A percentile compares a stretch with the other conserved stretches of the same genome.
Conservation (phyloP, 768 basidiomycete species). For the Phylloporus sp. region DNA sequence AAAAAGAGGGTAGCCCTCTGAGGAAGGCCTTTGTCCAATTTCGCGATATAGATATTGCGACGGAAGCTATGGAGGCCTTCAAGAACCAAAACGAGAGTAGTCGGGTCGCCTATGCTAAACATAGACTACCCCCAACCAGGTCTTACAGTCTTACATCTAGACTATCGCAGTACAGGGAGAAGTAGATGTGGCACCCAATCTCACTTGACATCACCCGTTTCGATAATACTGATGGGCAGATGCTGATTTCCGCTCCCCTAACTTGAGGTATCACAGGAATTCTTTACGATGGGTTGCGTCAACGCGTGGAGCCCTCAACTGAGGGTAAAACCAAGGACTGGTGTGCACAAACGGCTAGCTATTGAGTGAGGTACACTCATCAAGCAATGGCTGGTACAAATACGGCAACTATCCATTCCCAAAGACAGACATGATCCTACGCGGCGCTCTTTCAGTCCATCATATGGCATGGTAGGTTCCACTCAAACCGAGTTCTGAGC, state of each 20-base stretch:
- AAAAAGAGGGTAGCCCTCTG: constrained; percentile 29
- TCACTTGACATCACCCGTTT: background rate
- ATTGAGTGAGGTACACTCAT: background rate
- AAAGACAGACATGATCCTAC: background rate
- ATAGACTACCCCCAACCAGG: constrained; percentile 4
- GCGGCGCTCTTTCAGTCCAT: background rate
- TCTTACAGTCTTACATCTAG: constrained; percentile 17
- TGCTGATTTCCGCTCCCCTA: background rate
- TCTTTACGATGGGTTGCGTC: background rate
- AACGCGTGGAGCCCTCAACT: background rate
- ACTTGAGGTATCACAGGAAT: background rate
- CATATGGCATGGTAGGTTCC: constrained; percentile 5
- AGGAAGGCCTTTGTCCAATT: constrained; percentile 55
- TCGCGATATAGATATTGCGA: constrained; percentile 40
- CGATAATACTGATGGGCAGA: constrained; percentile 1
- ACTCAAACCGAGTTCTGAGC: constrained; percentile 21
- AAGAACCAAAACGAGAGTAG: constrained; percentile 17
- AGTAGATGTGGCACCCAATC: background rate
- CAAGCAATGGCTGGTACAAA: background rate
- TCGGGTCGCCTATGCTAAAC: constrained; percentile 18
- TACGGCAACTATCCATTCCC: background rate
- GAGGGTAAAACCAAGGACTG: background rate
- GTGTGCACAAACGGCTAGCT: background rate
- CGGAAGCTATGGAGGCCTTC: constrained; percentile 43
- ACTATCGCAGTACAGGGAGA: constrained; percentile 9